These are phyloP conservation scores for Bonia amplexicaulis DNA, from an alignment of 176 grass and related monocot species.

Conservation along the genomic window DNA sequence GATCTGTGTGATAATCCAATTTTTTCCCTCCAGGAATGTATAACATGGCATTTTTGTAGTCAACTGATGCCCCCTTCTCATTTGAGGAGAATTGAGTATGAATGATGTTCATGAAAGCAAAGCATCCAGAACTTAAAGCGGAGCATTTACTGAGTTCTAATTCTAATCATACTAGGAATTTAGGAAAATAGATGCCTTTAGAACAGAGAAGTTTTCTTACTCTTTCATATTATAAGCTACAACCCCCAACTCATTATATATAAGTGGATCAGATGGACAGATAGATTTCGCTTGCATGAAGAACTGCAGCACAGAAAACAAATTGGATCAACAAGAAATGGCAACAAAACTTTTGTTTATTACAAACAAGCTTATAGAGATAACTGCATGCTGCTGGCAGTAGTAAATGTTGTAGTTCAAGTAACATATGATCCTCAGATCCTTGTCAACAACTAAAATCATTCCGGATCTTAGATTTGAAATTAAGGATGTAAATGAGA, in stretches of 20 bases:
- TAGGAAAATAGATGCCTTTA: not conserved
- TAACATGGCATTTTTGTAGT: slow-evolving; percentile 16
- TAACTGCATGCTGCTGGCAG: not conserved
- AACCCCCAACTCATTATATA: slow-evolving; percentile 88
- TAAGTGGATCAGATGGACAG: slow-evolving; percentile 93
- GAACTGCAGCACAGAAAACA: slow-evolving; percentile 65
- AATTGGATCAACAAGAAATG: slow-evolving; percentile 16
- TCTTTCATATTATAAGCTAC: slow-evolving; percentile 97
- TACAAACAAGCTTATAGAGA: slow-evolving; percentile 8
- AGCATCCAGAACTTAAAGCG: slow-evolving; percentile 15
- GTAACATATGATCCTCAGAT: not conserved
- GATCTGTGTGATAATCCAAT: not conserved
- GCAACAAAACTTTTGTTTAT: not conserved
- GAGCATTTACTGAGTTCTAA: not conserved
- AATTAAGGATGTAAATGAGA: not conserved
- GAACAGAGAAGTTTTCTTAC: slow-evolving; percentile 48
- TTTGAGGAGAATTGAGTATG: not conserved
- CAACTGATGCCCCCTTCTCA: not conserved
- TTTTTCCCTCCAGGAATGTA: not conserved
- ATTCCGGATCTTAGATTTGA: not conserved
- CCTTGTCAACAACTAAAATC: not conserved
- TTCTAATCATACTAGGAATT: not conserved
- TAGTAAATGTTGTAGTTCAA: not conserved
- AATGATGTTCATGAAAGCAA: not conserved
- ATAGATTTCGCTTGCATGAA: slow-evolving; percentile 87